Conservation (phyloP, 495 filamentous ascomycete genomes). For the Neurospora africana region DNA sequence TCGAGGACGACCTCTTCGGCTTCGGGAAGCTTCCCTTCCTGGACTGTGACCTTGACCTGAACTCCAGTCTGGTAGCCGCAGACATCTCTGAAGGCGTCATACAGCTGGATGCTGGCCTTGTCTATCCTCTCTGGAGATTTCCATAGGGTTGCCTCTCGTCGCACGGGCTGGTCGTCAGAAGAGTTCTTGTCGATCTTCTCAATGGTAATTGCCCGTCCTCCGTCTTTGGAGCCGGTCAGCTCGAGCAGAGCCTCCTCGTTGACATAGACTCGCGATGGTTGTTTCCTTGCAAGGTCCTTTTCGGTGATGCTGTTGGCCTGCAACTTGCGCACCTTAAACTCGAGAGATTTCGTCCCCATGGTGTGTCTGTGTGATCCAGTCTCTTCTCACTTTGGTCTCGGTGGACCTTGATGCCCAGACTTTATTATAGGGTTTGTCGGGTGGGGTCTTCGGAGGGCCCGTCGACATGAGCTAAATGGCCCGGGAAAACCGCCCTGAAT, state of each 20-base stretch:
- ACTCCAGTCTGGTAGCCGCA: constrained; percentile 57
- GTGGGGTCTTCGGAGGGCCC: neutral
- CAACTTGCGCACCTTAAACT: constrained; percentile 38
- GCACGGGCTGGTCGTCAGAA: constrained; percentile 6
- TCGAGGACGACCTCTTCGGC: constrained; percentile 32
- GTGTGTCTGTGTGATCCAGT: neutral
- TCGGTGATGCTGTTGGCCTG: constrained; percentile 25
- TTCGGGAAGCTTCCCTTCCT: constrained; percentile 24
- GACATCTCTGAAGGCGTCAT: constrained; percentile 51
- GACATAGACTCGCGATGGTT: constrained; percentile 48
- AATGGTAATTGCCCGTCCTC: constrained; percentile 49
- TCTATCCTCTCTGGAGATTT: constrained; percentile 52
- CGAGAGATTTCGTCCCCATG: constrained; percentile 26
- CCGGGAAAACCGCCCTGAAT: neutral
- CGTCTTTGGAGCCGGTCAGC: constrained; percentile 41
- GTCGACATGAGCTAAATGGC: neutral
- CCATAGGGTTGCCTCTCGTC: constrained; percentile 55
- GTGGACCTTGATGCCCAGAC: neutral
- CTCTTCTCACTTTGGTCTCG: neutral
- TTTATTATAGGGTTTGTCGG: neutral
- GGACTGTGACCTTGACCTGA: constrained; percentile 40
- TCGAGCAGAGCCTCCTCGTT: constrained; percentile 51
- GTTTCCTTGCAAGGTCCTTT: constrained; percentile 35
- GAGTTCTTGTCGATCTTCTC: constrained; percentile 28
- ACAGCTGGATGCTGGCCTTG: constrained; percentile 53